phyloP scores from a whole-genome alignment of 2,329 filamentous ascomycete species.

The Claviceps sp. region DNA sequence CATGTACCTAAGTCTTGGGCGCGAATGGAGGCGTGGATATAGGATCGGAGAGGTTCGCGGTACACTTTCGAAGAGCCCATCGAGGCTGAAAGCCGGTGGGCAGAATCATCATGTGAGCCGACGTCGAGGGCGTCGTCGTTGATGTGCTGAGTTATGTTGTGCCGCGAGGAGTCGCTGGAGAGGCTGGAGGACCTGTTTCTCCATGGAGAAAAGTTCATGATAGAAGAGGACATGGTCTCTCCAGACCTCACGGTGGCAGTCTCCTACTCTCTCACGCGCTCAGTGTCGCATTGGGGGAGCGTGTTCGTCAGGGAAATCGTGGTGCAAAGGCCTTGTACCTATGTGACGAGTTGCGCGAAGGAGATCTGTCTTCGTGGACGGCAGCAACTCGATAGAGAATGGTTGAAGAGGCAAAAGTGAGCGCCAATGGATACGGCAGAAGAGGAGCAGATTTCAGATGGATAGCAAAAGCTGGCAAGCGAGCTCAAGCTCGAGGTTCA shows the following conservation, averaged over 20 bases:
- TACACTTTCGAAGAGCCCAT: constrained; percentile 25
- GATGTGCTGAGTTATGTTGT: constrained; percentile 14
- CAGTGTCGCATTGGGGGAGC: constrained; percentile 6
- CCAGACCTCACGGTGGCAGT: not conserved
- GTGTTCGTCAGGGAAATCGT: constrained; percentile 6
- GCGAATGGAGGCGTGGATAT: constrained; percentile 52
- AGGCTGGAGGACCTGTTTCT: constrained; percentile 28
- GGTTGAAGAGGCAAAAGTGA: not conserved
- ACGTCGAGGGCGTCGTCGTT: constrained; percentile 14
- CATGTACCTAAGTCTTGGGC: constrained; percentile 40
- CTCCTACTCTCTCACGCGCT: not conserved
- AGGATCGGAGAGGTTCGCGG: constrained; percentile 57
- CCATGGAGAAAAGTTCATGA: constrained; percentile 35
- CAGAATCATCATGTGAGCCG: constrained; percentile 10
- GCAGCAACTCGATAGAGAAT: not conserved
- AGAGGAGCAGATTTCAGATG: not conserved
- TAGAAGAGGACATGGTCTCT: constrained; percentile 31
- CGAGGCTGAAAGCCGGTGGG: constrained; percentile 25
- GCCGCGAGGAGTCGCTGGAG: constrained; percentile 23
- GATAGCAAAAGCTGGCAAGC: too few species aligned
- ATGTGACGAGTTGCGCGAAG: not conserved
- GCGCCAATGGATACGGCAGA: not conserved
- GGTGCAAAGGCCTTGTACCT: not conserved
- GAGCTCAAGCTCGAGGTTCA: too few species aligned
- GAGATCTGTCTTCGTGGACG: not conserved